These are phyloP conservation scores for Aquilaria malaccensis DNA, from an alignment of 345 rosid genomes.

Conservation along the genomic window DNA sequence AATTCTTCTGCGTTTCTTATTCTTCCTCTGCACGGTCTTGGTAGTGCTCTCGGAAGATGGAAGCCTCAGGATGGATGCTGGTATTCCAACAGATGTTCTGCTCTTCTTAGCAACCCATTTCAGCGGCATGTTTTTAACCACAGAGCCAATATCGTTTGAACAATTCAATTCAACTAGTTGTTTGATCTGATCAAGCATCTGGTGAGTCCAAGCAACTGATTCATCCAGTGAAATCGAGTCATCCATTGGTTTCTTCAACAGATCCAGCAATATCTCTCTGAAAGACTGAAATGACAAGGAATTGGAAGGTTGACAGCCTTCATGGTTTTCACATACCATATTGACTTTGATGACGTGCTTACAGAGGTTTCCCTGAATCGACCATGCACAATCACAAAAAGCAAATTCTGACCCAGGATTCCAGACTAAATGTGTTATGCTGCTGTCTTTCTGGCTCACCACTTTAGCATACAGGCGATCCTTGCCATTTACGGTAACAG, in stretches of 20 bases:
- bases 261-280: conserved; percentile 36
- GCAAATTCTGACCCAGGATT: conserved; percentile 96
- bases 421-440: conserved; percentile 55
- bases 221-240: conserved; percentile 65
- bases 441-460: conserved; percentile 54
- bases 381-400: conserved; percentile 86
- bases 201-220: conserved; percentile 66
- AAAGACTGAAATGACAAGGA: conserved; percentile 59
- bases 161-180: conserved; percentile 58
- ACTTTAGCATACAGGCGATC: conserved; percentile 53
- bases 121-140: conserved; percentile 58
- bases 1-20: conserved; percentile 39
- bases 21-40: conserved; percentile 24
- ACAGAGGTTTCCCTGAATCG: conserved; percentile 90
- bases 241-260: conserved; percentile 68
- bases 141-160: conserved; percentile 44
- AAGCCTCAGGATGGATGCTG: conserved; percentile 42
- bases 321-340: conserved; percentile 40
- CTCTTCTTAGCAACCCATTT: conserved; percentile 77
- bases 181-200: conserved; percentile 75
- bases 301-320: conserved; percentile 33
- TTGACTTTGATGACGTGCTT: conserved; percentile 90
- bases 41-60: conserved; percentile 24
- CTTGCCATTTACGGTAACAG: conserved; percentile 51
- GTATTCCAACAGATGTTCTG: conserved; percentile 70